phyloP scores from a whole-genome alignment of 495 filamentous ascomycete species.

The Glonium stellatum region DNA sequence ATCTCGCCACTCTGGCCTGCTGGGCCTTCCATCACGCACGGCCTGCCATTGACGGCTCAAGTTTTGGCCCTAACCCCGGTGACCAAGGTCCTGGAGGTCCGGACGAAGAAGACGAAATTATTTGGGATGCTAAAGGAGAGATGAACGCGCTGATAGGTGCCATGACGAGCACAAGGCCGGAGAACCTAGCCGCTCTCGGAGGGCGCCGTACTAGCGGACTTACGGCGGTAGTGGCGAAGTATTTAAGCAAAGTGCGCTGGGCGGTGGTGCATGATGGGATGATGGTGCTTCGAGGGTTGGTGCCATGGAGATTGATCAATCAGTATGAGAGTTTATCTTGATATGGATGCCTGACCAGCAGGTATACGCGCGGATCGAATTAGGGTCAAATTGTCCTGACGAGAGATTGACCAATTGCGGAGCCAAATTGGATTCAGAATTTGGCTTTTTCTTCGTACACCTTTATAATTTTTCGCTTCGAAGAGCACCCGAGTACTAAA shows the following conservation, averaged over 20 bases:
- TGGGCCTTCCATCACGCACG: slow-evolving; percentile 45
- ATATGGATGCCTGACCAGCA: neutral
- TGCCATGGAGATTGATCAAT: slow-evolving; percentile 25
- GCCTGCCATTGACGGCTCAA: neutral
- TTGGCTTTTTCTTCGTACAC: too few species aligned
- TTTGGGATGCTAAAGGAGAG: slow-evolving; percentile 40
- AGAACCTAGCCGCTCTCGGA: slow-evolving; percentile 21
- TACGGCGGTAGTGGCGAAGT: slow-evolving; percentile 45
- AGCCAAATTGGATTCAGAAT: too few species aligned
- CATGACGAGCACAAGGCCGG: slow-evolving; percentile 29
- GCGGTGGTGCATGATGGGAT: slow-evolving; percentile 52
- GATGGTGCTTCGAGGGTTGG: slow-evolving; percentile 42
- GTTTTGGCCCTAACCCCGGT: neutral
- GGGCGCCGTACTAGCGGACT: slow-evolving; percentile 34
- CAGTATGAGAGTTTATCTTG: slow-evolving; percentile 2
- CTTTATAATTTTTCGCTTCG: too few species aligned
- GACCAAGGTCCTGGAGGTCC: slow-evolving; percentile 1
- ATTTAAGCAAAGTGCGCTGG: slow-evolving; percentile 49
- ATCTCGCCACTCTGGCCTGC: slow-evolving; percentile 47
- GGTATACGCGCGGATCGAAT: too few species aligned
- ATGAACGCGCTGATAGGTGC: slow-evolving; percentile 36
- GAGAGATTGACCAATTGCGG: too few species aligned
- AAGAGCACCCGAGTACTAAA: too few species aligned
- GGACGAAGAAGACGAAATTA: slow-evolving; percentile 37
- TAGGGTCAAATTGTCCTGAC: too few species aligned